Evolutionary conservation across 2,329 filamentous ascomycete genomes (phyloP).

Genomic region (Hypoxylon sp.): DNA sequence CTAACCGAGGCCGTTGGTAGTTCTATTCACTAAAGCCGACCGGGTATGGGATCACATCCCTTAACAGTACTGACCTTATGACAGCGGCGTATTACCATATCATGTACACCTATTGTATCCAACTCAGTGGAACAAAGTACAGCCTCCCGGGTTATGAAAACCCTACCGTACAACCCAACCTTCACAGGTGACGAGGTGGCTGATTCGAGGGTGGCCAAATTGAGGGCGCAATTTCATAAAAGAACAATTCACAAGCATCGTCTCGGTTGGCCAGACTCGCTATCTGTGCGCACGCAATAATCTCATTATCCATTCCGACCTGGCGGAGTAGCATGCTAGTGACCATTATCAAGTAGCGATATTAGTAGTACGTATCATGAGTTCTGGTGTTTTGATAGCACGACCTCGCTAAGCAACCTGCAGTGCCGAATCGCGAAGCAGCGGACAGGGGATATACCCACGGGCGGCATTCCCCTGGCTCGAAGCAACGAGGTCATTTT

Average conservation of each 20-base stretch:
- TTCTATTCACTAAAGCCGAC: conserved; percentile 29
- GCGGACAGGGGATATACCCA: conserved; percentile 20
- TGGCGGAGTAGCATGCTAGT: conserved; percentile 15
- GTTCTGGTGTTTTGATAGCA: conserved; percentile 26
- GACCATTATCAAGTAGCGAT: conserved; percentile 16
- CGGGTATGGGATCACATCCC: conserved; percentile 30
- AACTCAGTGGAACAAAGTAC: conserved; percentile 32
- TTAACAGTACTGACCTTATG: conserved; percentile 25
- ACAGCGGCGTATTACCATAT: conserved; percentile 28
- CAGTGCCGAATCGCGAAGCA: conserved; percentile 28
- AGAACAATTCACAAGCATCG: conserved; percentile 4
- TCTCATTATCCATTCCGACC: conserved; percentile 13
- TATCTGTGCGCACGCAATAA: conserved; percentile 14
- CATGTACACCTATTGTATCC: conserved; percentile 26
- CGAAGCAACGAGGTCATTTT: conserved; percentile 35
- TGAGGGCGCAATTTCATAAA: conserved; percentile 23
- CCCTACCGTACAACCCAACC: conserved; percentile 29
- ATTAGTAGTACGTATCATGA: conserved; percentile 1
- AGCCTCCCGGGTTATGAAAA: conserved; percentile 27
- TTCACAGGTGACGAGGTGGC: conserved; percentile 14
- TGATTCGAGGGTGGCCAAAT: conserved; percentile 18
- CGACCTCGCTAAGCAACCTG: conserved; percentile 22
- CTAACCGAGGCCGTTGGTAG: conserved; percentile 28
- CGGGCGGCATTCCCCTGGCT: conserved; percentile 19
- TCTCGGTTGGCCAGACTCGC: conserved; percentile 8